Percentiles rank a stretch among this genome's conserved stretches.
Evolutionary conservation across 257 asterid species (phyloP).

Genomic region (Vinca minor): DNA sequence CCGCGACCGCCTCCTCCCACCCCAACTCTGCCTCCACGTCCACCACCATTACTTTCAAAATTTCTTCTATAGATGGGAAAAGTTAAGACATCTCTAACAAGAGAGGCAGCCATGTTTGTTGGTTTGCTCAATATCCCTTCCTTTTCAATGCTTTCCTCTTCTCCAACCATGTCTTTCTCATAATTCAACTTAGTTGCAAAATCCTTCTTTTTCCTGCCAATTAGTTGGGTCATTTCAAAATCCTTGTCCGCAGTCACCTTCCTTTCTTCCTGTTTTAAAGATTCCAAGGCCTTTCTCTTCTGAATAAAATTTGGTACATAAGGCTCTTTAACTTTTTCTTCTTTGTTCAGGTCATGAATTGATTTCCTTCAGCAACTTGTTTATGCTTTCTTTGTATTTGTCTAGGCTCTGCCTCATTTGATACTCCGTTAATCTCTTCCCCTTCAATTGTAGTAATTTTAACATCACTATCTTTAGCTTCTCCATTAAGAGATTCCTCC

Average conservation of each 20-base stretch:
- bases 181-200: background rate
- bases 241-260: conserved; percentile 12
- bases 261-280: conserved; percentile 11
- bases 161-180: too few relatives aligned
- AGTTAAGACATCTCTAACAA: too few relatives aligned
- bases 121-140: background rate
- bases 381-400: background rate
- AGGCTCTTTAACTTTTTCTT: background rate
- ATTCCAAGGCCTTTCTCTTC: conserved; percentile 16
- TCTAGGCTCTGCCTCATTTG: background rate
- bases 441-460: background rate
- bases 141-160: too few relatives aligned
- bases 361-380: too few relatives aligned
- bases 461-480: background rate
- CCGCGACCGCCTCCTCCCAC: too few relatives aligned
- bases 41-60: too few relatives aligned
- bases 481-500: conserved; percentile 1
- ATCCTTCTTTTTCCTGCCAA: conserved; percentile 13
- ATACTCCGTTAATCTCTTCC: background rate
- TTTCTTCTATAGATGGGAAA: too few relatives aligned
- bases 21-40: too few relatives aligned
- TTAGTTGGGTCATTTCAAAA: conserved; percentile 10
- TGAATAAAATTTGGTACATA: background rate
- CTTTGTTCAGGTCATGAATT: background rate
- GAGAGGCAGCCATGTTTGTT: background rate